Percentiles rank a stretch among this genome's conserved stretches.
phyloP scores from a whole-genome alignment of 192 early-diverging fungal species.

The Diversispora eburnea region DNA sequence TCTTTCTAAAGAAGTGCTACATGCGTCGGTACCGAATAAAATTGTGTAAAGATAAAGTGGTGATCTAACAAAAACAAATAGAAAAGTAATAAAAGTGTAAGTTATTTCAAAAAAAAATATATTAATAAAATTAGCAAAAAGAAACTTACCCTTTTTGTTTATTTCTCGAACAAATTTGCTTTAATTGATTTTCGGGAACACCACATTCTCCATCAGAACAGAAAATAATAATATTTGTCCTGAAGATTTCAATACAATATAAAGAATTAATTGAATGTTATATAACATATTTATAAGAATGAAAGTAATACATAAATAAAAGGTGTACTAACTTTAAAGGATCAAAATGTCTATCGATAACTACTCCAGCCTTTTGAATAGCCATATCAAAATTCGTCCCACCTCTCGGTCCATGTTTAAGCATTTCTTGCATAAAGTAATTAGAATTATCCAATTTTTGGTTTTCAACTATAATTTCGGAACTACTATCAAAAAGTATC shows the following conservation, averaged over 20 bases:
- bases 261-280: background rate
- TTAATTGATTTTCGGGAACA: background rate
- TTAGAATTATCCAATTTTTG: background rate
- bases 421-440: constrained; percentile 9
- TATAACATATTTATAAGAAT: too few species aligned
- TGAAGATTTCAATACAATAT: background rate
- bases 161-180: background rate
- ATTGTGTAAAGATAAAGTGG: constrained; percentile 25
- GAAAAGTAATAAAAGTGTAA: background rate
- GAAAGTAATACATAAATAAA: background rate
- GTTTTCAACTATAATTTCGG: constrained; percentile 11
- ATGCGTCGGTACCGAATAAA: background rate
- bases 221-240: constrained; percentile 29
- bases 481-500: constrained; percentile 15
- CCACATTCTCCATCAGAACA: constrained; percentile 26
- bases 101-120: background rate
- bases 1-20: constrained; percentile 5
- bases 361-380: constrained; percentile 14
- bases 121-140: background rate
- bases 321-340: constrained; percentile 10
- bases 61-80: constrained; percentile 1
- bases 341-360: constrained; percentile 17
- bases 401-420: constrained; percentile 14
- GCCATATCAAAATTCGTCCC: constrained; percentile 19
- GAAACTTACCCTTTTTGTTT: constrained; percentile 10